Evolutionary conservation across 2,329 filamentous ascomycete species (phyloP), one percentile per base, ranked within the genome.

Genomic region (Didymella glomerata): DNA sequence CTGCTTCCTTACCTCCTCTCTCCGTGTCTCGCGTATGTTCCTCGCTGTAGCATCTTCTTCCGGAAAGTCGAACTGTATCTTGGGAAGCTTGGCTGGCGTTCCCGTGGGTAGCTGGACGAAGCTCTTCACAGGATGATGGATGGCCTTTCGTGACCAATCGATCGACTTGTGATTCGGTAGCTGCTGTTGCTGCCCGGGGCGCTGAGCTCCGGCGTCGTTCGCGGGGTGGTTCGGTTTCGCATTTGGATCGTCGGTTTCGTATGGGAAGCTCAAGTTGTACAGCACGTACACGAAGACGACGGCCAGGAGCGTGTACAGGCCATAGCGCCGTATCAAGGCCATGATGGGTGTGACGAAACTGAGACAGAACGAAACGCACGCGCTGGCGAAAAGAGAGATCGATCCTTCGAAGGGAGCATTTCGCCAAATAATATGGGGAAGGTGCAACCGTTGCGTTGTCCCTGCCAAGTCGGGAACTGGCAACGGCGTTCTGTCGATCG

Each of bases 61-160:
- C 1, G 69, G 58, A 60, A 83, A 82, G 1, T 70, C 63, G 60
- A 75, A 72, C 55, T 83, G 81, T 30, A 83, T 76, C 51, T 69
- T 75, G 0, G 81, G 80, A 1, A 82, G 73, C 46, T 70, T 65
- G 14, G 64, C 66, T 1, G 78, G 77, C 24, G 71, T 67, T 16
- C 67, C 75, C 4, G 71, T 75, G 10, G 81, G 80, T 25, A 83
- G 61, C 13, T 71, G 66, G 8, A 68, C 74, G 40, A 78, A 62
- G 9, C 68, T 67, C 22, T 71, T 63, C 45, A 81, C 72, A 10
- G 77, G 78, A 63, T 81, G 76, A 36, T 76, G 72, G n/a, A 78
- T 66, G 2, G 76, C 71, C 2, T 81, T 68, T 27, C 75, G 69
- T 20, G 67, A 69, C 81, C 81, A 83, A 32, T 78, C 65, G 59